Base-by-base conservation (phyloP, 2,329 filamentous ascomycete species). In the Alternaria viburni region DNA sequence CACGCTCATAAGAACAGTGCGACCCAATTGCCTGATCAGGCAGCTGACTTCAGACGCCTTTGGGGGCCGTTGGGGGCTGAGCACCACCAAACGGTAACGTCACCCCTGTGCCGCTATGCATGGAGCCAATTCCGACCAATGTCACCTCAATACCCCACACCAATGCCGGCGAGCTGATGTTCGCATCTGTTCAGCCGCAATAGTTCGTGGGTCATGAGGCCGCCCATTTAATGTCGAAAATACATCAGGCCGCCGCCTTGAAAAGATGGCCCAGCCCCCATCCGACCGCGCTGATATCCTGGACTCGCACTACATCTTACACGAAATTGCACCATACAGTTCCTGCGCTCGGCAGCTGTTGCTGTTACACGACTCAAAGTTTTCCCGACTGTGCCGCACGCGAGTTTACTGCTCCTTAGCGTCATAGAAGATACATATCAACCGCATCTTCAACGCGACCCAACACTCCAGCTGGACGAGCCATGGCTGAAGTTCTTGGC, bases 401-500 rank as follows among this genome's bases (percentile, higher is more conserved):
- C 54, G 41, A 13, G 36, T 46, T 15, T 19, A 12, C 36, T 54
- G 30, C 30, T 25, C 21, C 12, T 54, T 36, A 13, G 54, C 41
- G 17, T 46, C 54, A 46, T 32, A 12, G 25, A 56, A 28, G 21
- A 30, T 13, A 32, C 17, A 43, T 32, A 11, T 21, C n/a, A 46
- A 21, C 19, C n/a, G 25, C 54, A n/a, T 15, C 2, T 21, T 32
- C 17, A 30, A 45, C 17, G n/a, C 7, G 45, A 19, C 19, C 17
- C 41, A 28, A n/a, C 17, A 23, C 15, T 28, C 12, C 4, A 17
- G 12, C 28, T 26, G 21, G n/a, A 45, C 17, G 62, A 43, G 17
- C 23, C 12, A 73, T 73, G 71, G 69, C 67, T 7, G 72, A 73
- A 59, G 65, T 75, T 13, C 21, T 70, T 13, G 59, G 60, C 10